Evolutionary conservation across 2,329 filamentous ascomycete genomes (phyloP).

Genomic region (Cladophialophora immunda): DNA sequence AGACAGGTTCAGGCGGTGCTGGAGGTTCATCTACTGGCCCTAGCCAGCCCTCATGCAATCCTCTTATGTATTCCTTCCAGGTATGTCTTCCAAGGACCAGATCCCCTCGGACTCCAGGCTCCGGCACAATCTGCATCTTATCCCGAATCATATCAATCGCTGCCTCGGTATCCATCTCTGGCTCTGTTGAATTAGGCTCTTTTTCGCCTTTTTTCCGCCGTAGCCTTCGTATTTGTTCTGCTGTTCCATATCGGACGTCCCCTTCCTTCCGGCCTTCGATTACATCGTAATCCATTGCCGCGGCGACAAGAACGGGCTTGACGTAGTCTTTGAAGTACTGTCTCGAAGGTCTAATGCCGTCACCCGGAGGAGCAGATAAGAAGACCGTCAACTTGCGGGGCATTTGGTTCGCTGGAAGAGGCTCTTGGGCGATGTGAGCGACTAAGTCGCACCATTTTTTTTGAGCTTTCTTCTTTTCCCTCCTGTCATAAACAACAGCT

Average conservation of each 20-base stretch:
- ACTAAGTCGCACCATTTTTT: constrained; percentile 88
- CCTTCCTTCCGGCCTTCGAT: constrained; percentile 90
- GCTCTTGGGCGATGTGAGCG: constrained; percentile 80
- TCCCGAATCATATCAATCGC: constrained; percentile 70
- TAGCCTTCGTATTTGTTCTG: constrained; percentile 79
- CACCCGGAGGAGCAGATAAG: constrained; percentile 84
- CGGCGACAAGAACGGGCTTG: constrained; percentile 89
- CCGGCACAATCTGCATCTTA: constrained; percentile 73
- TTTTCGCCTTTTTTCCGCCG: constrained; percentile 69
- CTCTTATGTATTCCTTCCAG: constrained; percentile 97
- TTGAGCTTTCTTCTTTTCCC: constrained; percentile 84
- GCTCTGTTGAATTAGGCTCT: constrained; percentile 52
- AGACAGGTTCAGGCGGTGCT: constrained; percentile 29
- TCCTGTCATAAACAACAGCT: constrained; percentile 89
- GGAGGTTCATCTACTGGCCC: constrained; percentile 76
- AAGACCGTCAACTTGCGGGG: constrained; percentile 87
- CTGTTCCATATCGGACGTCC: constrained; percentile 86
- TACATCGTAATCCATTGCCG: constrained; percentile 94
- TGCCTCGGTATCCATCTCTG: constrained; percentile 64
- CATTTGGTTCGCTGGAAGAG: constrained; percentile 75
- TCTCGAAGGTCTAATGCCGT: constrained; percentile 82
- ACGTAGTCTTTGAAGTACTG: constrained; percentile 97
- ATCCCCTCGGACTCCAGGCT: constrained; percentile 79
- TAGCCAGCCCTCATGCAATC: constrained; percentile 95
- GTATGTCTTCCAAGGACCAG: constrained; percentile 88